Evolutionary conservation across 768 basidiomycete species (phyloP).

Genomic region (Exidia glandulosa): DNA sequence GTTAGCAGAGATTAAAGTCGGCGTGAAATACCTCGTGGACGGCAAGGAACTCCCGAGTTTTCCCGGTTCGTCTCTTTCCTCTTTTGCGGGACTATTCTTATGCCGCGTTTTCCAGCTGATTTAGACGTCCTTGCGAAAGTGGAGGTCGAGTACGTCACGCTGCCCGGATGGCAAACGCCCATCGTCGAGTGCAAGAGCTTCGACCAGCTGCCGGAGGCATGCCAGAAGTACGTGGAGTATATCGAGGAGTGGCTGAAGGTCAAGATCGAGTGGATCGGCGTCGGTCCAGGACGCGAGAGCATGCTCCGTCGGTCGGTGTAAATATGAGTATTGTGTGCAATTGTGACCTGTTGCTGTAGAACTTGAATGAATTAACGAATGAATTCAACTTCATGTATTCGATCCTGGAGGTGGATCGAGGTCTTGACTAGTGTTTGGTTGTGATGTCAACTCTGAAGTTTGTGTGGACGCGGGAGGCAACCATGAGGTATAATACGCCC

Average conservation of each 20-base stretch:
- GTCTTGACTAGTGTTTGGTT: too few relatives aligned
- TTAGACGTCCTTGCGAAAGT: slow-evolving; percentile 69
- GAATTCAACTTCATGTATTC: too few relatives aligned
- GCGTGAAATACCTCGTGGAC: slow-evolving; percentile 60
- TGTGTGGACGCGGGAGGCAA: too few relatives aligned
- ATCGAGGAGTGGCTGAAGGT: slow-evolving; percentile 67
- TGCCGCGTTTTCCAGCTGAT: slow-evolving; percentile 46
- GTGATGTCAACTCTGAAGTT: too few relatives aligned
- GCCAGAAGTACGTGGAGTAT: slow-evolving; percentile 76
- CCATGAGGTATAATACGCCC: too few relatives aligned
- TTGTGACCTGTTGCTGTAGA: too few relatives aligned
- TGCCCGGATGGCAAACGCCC: slow-evolving; percentile 83
- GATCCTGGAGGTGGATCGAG: too few relatives aligned
- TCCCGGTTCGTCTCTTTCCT: slow-evolving; percentile 50
- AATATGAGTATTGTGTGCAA: too few relatives aligned
- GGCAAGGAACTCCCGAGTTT: slow-evolving; percentile 74
- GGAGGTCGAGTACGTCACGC: slow-evolving; percentile 75
- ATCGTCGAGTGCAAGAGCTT: slow-evolving; percentile 56
- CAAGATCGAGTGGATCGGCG: slow-evolving; percentile 85
- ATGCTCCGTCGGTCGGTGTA: slow-evolving; percentile 35
- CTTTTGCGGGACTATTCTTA: not conserved
- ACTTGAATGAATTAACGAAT: too few relatives aligned
- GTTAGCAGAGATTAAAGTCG: slow-evolving; percentile 81
- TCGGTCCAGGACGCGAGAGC: slow-evolving; percentile 76
- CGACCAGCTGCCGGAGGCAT: slow-evolving; percentile 71